Conservation (phyloP, 2,329 filamentous ascomycete genomes). For the Chaetomiaceae sp. region DNA sequence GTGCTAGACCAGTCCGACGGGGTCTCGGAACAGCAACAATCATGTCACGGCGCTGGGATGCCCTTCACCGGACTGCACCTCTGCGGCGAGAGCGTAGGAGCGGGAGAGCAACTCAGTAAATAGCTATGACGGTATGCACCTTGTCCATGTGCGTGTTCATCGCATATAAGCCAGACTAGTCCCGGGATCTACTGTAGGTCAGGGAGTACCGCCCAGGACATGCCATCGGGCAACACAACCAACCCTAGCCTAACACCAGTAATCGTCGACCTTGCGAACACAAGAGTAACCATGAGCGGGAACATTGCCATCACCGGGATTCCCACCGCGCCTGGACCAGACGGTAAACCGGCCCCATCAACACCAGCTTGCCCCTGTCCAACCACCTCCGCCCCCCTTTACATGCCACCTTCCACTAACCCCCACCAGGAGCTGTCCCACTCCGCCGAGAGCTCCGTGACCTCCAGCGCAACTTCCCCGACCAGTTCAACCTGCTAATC, state of each 20-base stretch:
- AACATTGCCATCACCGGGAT: constrained; percentile 24
- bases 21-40: background rate
- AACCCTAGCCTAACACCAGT: too few species aligned
- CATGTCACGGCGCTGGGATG: too few species aligned
- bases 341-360: constrained; percentile 13
- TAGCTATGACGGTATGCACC: background rate
- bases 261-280: background rate
- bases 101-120: background rate
- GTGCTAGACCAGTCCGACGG: background rate
- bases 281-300: constrained; percentile 17
- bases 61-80: background rate
- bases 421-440: constrained; percentile 19
- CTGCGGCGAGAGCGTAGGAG: background rate
- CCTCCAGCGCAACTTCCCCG: constrained; percentile 42
- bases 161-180: background rate
- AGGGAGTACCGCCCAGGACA: too few species aligned
- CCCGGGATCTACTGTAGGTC: too few species aligned
- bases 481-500: constrained; percentile 58
- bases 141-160: background rate
- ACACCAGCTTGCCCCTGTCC: background rate
- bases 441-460: constrained; percentile 51
- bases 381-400: too few species aligned
- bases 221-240: too few species aligned
- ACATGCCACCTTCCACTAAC: background rate
- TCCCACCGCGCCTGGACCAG: constrained; percentile 19